Base-by-base conservation (phyloP, 106 monocot species). In the Apostasia shenzhenica region DNA sequence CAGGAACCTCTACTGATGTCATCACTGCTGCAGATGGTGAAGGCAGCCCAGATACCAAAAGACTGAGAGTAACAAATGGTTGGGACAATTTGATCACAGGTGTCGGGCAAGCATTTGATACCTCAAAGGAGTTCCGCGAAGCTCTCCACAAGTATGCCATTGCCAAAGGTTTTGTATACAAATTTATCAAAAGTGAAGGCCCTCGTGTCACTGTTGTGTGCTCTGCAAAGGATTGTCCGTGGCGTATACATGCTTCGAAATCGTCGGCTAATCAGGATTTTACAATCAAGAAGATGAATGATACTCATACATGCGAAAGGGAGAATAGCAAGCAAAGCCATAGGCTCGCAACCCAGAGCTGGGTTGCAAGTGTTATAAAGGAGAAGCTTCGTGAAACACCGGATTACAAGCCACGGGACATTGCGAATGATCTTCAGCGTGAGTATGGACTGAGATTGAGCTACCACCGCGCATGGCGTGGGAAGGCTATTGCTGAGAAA, bases 291-390 rank as follows among this genome's bases (percentile, higher is more conserved):
- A 92, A 90, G 57, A 77, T 99, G 45, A 79, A 77, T 70, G 86
- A 87, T 5, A 62, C 47, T 9, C 97, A 99, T 59, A 83, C 83
- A 5, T 93, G 97, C 55, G 85, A 76, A 54, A 75, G 71, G 42
- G 82, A 80, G 38, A 76, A 72, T 14, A 76, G 71, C 55, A 89
- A 84, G 64, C 81, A 83, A 41, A 69, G 84, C 11, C 78, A 84
- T 72, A 78, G 92, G 44, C 71, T 92, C 39, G 97, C 97, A n/a
- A 82, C 86, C 7, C 92, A 99, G 62, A 76, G 85, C n/a, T 93
- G 92, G 92, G 87, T 99, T 14, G 89, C 97, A 7, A 90, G 87
- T 59, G 83, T 99, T 51, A 99, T 99, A 67, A 99, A 99, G 71
- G 97, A 99, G 64, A 99, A 83, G 73, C 68, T 99, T 64, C 78